phyloP scores from a whole-genome alignment of 345 rosid species.

The Salix purpurea region DNA sequence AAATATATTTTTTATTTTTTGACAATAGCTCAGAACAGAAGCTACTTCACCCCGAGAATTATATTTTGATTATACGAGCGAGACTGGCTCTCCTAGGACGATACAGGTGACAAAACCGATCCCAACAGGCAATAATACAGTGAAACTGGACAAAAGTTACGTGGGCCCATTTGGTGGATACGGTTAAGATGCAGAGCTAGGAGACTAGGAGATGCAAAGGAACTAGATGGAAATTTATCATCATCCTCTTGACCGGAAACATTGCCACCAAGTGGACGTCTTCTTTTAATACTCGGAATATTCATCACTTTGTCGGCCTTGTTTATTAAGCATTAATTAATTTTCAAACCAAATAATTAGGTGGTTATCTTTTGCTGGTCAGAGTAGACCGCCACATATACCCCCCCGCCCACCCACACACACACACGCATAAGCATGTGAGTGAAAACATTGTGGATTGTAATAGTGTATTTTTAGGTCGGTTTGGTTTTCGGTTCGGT shows the following conservation, averaged over 20 bases:
- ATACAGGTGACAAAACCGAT: not conserved
- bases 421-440: no score
- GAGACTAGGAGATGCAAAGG: not conserved
- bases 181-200: not conserved
- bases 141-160: not conserved
- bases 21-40: no score
- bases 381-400: not conserved
- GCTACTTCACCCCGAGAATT: not conserved
- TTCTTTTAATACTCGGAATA: not conserved
- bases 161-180: not conserved
- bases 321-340: not conserved
- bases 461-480: no score
- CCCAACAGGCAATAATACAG: not conserved
- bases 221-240: not conserved
- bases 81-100: not conserved
- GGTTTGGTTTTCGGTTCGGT: no score
- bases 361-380: not conserved
- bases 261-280: no score
- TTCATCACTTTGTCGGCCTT: not conserved
- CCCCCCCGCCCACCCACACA: no score
- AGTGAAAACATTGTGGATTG: no score
- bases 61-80: not conserved
- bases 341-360: not conserved
- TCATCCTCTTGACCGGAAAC: not conserved
- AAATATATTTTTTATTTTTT: no score